These are phyloP conservation scores for Penicillium brevicompactum DNA, from an alignment of 2,329 filamentous ascomycete genomes.

Conservation along the genomic window DNA sequence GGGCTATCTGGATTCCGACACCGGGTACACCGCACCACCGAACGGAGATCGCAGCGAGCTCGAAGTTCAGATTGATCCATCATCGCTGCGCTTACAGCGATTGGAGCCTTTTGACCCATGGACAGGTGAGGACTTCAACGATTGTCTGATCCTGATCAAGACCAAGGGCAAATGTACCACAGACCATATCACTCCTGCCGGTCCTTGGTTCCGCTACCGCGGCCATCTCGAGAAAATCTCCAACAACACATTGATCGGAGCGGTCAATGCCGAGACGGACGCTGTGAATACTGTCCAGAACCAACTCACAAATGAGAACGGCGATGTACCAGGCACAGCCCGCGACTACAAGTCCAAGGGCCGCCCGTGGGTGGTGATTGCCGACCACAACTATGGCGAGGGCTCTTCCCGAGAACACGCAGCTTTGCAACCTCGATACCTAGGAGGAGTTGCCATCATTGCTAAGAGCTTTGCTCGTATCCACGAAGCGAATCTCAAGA, in stretches of 20 bases:
- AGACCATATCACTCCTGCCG: conserved; percentile 95
- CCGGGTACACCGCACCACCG: conserved; percentile 94
- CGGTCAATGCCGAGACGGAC: conserved; percentile 89
- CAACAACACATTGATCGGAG: conserved; percentile 99
- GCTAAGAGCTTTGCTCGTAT: conserved; percentile 94
- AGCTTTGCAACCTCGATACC: conserved; percentile 91
- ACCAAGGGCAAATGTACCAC: conserved; percentile 91
- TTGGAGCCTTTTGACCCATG: conserved; percentile 81
- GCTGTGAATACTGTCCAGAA: conserved; percentile 98
- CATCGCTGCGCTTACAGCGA: conserved; percentile 72
- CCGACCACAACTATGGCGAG: conserved; percentile 99
- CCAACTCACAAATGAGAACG: conserved; percentile 76
- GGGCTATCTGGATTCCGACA: conserved; percentile 84
- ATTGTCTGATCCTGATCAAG: conserved; percentile 93
- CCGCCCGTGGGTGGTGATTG: conserved; percentile 92
- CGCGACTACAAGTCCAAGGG: conserved; percentile 97
- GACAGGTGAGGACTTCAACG: conserved; percentile 83
- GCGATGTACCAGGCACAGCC: conserved; percentile 85
- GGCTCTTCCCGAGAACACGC: conserved; percentile 96
- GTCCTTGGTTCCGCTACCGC: conserved; percentile 98
- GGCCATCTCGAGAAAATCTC: conserved; percentile 99
- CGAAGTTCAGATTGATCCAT: conserved; percentile 73
- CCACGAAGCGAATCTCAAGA: conserved; percentile 99
- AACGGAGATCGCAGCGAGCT: conserved; percentile 51
- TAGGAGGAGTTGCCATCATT: conserved; percentile 84